These are phyloP conservation scores for Exophiala alcalophila DNA, from an alignment of 2,329 filamentous ascomycete species.

Conservation along the genomic window DNA sequence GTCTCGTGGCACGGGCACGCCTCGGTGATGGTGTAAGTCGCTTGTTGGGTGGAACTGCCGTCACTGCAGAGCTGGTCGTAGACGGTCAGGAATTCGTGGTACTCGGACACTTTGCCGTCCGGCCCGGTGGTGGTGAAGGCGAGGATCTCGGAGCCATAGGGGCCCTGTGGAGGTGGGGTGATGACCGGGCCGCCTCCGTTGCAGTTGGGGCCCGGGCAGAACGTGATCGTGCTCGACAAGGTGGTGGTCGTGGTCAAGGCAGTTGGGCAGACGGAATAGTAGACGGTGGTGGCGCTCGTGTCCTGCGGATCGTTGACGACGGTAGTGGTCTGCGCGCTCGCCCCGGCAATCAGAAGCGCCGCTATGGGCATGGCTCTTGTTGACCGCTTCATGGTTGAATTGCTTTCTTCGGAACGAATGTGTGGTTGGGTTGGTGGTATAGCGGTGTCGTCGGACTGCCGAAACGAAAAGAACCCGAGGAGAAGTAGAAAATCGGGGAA, in stretches of 20 bases:
- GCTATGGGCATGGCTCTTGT: constrained; percentile 18
- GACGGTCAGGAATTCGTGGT: constrained; percentile 31
- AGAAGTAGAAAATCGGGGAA: constrained; percentile 9
- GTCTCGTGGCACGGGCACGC: constrained; percentile 29
- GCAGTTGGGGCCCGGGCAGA: constrained; percentile 23
- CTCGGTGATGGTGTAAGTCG: constrained; percentile 37
- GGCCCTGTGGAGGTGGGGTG: constrained; percentile 15
- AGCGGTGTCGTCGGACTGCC: not conserved
- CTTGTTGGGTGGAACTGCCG: constrained; percentile 26
- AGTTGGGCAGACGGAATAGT: constrained; percentile 28
- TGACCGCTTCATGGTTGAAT: constrained; percentile 22
- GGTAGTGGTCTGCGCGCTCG: constrained; percentile 28
- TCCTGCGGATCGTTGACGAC: constrained; percentile 19
- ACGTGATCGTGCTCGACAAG: constrained; percentile 28
- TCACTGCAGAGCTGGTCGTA: constrained; percentile 30
- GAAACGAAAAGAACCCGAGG: too few species aligned
- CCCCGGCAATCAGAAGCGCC: constrained; percentile 25
- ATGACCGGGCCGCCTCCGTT: constrained; percentile 22
- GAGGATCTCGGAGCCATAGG: constrained; percentile 18
- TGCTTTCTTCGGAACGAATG: too few species aligned
- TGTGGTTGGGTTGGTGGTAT: too few species aligned
- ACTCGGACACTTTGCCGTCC: constrained; percentile 25
- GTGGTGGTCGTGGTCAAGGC: constrained; percentile 29
- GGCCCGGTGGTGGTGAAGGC: constrained; percentile 27
- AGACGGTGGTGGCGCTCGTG: constrained; percentile 23